These are phyloP conservation scores for Paraphoma chrysanthemicola DNA, from an alignment of 2,329 filamentous ascomycete genomes.

Conservation along the genomic window DNA sequence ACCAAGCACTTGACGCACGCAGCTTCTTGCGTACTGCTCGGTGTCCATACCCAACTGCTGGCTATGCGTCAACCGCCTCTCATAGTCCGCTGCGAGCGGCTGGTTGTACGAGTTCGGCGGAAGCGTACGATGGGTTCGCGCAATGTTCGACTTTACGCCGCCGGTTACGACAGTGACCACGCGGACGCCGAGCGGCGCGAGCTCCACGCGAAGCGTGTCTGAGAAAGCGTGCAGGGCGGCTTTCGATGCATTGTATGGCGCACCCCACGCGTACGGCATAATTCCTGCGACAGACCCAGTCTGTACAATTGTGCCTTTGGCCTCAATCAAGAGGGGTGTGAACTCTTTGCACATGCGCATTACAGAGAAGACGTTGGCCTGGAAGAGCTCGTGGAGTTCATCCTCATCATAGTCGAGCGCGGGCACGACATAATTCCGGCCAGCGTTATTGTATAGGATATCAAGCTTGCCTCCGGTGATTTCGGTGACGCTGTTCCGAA, in stretches of 20 bases:
- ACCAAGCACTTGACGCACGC: slow-evolving; percentile 60
- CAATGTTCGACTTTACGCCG: slow-evolving; percentile 66
- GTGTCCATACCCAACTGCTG: slow-evolving; percentile 61
- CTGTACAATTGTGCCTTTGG: slow-evolving; percentile 55
- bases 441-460: slow-evolving; percentile 66
- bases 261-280: slow-evolving; percentile 44
- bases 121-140: slow-evolving; percentile 58
- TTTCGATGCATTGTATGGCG: slow-evolving; percentile 65
- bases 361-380: slow-evolving; percentile 62
- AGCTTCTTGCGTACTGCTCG: slow-evolving; percentile 61
- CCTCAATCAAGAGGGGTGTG: slow-evolving; percentile 58
- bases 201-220: slow-evolving; percentile 64
- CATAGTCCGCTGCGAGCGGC: slow-evolving; percentile 60
- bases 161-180: slow-evolving; percentile 63
- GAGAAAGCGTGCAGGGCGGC: slow-evolving; percentile 66
- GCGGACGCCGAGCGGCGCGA: slow-evolving; percentile 58
- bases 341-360: slow-evolving; percentile 66
- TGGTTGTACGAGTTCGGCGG: slow-evolving; percentile 58
- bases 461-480: slow-evolving; percentile 60
- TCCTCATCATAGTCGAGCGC: slow-evolving; percentile 60
- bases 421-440: slow-evolving; percentile 63
- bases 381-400: slow-evolving; percentile 40
- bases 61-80: slow-evolving; percentile 59
- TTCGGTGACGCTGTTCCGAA: slow-evolving; percentile 55
- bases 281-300: slow-evolving; percentile 55